Evolutionary conservation across 768 basidiomycete species (phyloP).

Genomic region (Harrya chromipes): DNA sequence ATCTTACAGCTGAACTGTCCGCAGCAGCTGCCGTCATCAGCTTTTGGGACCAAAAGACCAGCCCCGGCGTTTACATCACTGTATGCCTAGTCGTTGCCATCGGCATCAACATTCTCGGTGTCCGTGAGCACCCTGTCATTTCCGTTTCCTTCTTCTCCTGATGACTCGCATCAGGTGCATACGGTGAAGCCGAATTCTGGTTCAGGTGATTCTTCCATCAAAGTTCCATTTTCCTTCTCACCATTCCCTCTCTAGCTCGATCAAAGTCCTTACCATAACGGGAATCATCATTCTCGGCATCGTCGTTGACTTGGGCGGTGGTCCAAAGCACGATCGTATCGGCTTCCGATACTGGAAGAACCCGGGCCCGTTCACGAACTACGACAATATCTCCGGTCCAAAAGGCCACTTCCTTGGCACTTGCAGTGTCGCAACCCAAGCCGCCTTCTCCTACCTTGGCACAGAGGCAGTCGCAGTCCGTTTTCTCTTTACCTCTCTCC

Average conservation of each 20-base stretch:
- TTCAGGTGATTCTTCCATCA: conserved; percentile 32
- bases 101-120: conserved; percentile 42
- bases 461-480: conserved; percentile 49
- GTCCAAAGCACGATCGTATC: conserved; percentile 49
- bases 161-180: conserved; percentile 28
- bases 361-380: conserved; percentile 58
- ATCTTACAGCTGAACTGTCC: conserved; percentile 40
- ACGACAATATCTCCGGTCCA: conserved; percentile 35
- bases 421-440: conserved; percentile 55
- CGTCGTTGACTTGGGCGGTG: conserved; percentile 51
- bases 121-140: conserved; percentile 23
- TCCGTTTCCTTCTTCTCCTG: not conserved
- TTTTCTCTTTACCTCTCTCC: not conserved
- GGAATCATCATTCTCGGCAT: conserved; percentile 47
- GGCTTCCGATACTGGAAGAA: conserved; percentile 48
- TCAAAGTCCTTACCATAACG: conserved; percentile 49
- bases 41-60: conserved; percentile 42
- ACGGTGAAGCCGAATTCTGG: conserved; percentile 49
- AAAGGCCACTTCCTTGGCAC: conserved; percentile 50
- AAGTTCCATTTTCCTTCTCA: not conserved
- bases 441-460: conserved; percentile 59
- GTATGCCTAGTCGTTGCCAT: conserved; percentile 51
- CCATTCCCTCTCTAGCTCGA: conserved; percentile 31
- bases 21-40: conserved; percentile 51
- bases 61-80: conserved; percentile 49